Evolutionary conservation across 805 yeast species (phyloP).

Genomic region (Metschnikowia sp.): DNA sequence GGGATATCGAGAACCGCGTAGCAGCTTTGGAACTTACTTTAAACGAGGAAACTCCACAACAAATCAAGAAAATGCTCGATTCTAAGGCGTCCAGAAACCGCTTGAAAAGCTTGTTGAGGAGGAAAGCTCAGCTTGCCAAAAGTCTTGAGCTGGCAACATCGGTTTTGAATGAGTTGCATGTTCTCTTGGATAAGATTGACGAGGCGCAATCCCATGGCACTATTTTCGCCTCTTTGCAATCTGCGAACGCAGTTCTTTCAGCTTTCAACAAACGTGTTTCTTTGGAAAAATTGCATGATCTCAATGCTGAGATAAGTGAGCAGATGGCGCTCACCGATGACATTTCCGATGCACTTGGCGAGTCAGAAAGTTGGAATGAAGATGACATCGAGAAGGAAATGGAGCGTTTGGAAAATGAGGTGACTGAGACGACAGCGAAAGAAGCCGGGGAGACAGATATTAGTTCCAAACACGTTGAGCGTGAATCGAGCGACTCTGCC

Average conservation of each 20-base stretch:
- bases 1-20: conserved; percentile 19
- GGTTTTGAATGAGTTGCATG: conserved; percentile 21
- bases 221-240: conserved; percentile 24
- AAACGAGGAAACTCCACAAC: conserved; percentile 14
- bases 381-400: conserved; percentile 32
- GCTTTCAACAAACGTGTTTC: conserved; percentile 27
- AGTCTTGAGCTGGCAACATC: conserved; percentile 19
- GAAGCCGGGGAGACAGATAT: not conserved
- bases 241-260: conserved; percentile 25
- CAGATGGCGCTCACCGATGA: conserved; percentile 28
- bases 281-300: conserved; percentile 25
- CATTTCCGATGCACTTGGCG: conserved; percentile 23
- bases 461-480: too few relatives aligned
- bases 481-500: not conserved
- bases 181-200: conserved; percentile 30
- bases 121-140: conserved; percentile 13
- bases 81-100: conserved; percentile 17
- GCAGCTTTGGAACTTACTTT: conserved; percentile 20
- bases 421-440: too few relatives aligned
- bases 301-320: conserved; percentile 28
- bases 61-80: conserved; percentile 15
- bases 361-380: conserved; percentile 16
- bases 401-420: conserved; percentile 16
- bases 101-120: conserved; percentile 17
- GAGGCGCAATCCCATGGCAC: conserved; percentile 31